Evolutionary conservation across 106 monocot species (phyloP).

Genomic region (Dioscorea zingiberensis): DNA sequence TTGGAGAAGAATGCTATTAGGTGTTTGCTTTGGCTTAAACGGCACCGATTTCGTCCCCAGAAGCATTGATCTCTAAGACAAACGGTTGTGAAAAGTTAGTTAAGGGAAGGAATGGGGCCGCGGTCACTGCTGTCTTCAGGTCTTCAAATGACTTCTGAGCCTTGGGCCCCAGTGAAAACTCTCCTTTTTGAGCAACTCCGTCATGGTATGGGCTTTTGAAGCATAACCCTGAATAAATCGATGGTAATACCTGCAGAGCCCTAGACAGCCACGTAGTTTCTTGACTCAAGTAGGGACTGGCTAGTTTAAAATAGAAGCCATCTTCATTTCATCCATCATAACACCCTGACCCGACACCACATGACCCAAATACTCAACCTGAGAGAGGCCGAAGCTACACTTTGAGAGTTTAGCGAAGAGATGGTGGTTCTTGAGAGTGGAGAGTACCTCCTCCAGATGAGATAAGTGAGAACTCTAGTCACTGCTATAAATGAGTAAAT

Average conservation of each 20-base stretch:
- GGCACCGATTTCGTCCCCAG: not conserved
- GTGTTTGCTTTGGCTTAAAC: too few species aligned
- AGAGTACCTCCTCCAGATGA: not conserved
- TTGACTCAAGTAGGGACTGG: not conserved
- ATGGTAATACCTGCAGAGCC: not conserved
- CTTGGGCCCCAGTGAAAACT: not conserved
- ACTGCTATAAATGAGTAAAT: not conserved
- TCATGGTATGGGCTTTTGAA: not conserved
- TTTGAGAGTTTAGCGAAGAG: not conserved
- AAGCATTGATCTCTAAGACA: not conserved
- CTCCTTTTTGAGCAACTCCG: not conserved
- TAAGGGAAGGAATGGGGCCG: not conserved
- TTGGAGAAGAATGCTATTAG: not conserved
- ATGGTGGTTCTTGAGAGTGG: not conserved
- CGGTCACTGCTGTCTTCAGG: not conserved
- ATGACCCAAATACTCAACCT: not conserved
- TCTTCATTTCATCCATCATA: not conserved
- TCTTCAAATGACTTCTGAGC: not conserved
- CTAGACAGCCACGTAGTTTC: not conserved
- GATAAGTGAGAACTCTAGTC: not conserved
- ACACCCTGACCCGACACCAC: not conserved
- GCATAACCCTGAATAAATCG: not conserved
- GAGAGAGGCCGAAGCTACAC: not conserved
- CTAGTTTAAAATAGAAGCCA: not conserved
- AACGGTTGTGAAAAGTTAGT: not conserved